Base-by-base conservation (phyloP, 495 filamentous ascomycete species). In the Ascodesmis nigricans region DNA sequence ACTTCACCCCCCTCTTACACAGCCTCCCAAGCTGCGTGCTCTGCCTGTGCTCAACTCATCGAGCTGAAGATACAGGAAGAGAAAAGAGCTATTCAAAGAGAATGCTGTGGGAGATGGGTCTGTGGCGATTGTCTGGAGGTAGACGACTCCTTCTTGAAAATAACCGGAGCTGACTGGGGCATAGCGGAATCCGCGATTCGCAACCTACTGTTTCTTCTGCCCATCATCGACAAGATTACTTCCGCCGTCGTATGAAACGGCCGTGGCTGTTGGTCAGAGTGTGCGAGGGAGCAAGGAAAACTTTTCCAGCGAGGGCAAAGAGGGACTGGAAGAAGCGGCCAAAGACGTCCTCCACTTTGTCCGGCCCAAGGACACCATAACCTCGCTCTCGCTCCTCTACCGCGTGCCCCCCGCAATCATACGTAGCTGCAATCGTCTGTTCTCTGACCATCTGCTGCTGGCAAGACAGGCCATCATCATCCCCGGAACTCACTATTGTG, bases 331-430 rank as follows among this genome's bases (percentile, higher is more conserved):
- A 13, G 39, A 48, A 8, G 36, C 29, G 1, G 19, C 31, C 15
- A 59, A 68, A 38, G 69, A 75, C 49, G 67, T 65, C 1, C 55
- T 75, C 9, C 76, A 82, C 52, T 75, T 77, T 49, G 50, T 82
- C 9, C 66, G 70, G 34, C 51, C 53, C 1, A 50, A 62, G 24
- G 77, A 82, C 41, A 72, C 61, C 10, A 52, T 80, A 16, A 16
- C 58, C 23, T 72, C 71, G 5, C 57, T 82, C 19, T 69, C 73
- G 2, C 58, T 81, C 2, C 64, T 62, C 4, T 84, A 84, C 47
- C 54, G 58, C 33, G 63, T 80, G 5, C 71, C 75, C 14, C 49
- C 58, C 10, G 36, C 52, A 2, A 59, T 58, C 1, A 57, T 82
- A 1, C 56, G 71, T 28, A 55, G 47, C 9, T 59, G 63, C 26